These are phyloP conservation scores for Powellomyces hirtus DNA, from an alignment of 192 early-diverging fungal species.

Conservation along the genomic window DNA sequence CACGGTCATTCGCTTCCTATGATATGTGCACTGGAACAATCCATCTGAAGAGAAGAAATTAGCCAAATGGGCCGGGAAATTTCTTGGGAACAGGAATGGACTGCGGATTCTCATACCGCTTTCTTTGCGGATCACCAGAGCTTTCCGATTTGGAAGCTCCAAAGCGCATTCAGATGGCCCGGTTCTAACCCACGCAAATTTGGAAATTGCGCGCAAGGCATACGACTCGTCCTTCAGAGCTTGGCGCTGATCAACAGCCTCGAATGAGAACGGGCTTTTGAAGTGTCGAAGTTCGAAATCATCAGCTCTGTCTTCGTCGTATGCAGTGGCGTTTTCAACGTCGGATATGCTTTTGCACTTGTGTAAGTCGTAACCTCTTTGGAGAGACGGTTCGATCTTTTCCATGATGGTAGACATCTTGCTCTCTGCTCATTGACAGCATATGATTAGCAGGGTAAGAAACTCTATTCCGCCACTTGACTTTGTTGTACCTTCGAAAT, in stretches of 20 bases:
- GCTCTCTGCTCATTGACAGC: background rate
- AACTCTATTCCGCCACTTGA: background rate
- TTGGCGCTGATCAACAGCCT: too few relatives aligned
- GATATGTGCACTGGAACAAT: background rate
- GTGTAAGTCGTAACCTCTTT: background rate
- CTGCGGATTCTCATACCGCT: background rate
- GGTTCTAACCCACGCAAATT: constrained; percentile 26
- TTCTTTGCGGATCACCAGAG: background rate
- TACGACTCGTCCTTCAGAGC: too few relatives aligned
- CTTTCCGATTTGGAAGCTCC: background rate
- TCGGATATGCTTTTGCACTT: background rate
- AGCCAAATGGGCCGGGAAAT: background rate
- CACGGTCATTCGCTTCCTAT: background rate
- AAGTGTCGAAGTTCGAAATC: too few relatives aligned
- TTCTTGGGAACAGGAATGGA: background rate
- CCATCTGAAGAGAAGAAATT: background rate
- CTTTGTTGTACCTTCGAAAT: constrained; percentile 41
- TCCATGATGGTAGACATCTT: background rate
- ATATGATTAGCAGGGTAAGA: background rate
- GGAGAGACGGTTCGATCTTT: background rate
- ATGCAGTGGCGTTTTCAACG: too few relatives aligned
- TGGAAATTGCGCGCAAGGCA: too few relatives aligned
- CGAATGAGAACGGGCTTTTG: too few relatives aligned
- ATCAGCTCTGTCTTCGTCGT: too few relatives aligned
- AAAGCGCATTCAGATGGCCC: constrained; percentile 19